A percentile compares a stretch with the other conserved stretches of the same genome.
Evolutionary conservation across 2,329 filamentous ascomycete species (phyloP).

Genomic region (Colletotrichum abscissum): DNA sequence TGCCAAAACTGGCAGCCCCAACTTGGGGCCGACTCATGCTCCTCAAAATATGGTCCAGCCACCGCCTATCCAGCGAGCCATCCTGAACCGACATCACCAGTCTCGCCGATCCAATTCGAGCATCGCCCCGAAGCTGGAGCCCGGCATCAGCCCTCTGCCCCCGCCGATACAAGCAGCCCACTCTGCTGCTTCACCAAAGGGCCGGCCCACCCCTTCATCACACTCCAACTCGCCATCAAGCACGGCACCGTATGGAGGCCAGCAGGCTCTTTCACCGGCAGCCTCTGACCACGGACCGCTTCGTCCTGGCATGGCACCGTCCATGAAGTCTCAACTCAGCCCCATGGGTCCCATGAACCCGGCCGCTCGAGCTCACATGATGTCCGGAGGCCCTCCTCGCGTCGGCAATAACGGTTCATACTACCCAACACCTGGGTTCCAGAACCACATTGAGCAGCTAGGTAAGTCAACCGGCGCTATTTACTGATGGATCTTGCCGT

Average conservation of each 20-base stretch:
- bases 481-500: constrained; percentile 69
- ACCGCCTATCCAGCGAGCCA: constrained; percentile 81
- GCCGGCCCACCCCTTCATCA: constrained; percentile 84
- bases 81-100: constrained; percentile 84
- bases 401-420: constrained; percentile 64
- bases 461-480: constrained; percentile 76
- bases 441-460: constrained; percentile 94
- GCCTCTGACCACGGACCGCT: constrained; percentile 61
- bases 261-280: constrained; percentile 55
- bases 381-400: constrained; percentile 45
- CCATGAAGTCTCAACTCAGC: constrained; percentile 54
- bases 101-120: constrained; percentile 77
- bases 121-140: constrained; percentile 80
- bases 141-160: constrained; percentile 58
- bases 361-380: constrained; percentile 48
- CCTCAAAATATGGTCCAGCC: constrained; percentile 76
- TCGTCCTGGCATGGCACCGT: constrained; percentile 49
- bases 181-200: constrained; percentile 74
- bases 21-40: constrained; percentile 76
- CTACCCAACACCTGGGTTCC: constrained; percentile 85
- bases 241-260: constrained; percentile 55
- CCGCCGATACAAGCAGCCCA: constrained; percentile 56
- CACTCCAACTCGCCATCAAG: constrained; percentile 71
- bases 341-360: constrained; percentile 45
- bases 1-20: constrained; percentile 90